Evolutionary conservation across 768 basidiomycete genomes (phyloP).

Genomic region (Termitomyces sp.): DNA sequence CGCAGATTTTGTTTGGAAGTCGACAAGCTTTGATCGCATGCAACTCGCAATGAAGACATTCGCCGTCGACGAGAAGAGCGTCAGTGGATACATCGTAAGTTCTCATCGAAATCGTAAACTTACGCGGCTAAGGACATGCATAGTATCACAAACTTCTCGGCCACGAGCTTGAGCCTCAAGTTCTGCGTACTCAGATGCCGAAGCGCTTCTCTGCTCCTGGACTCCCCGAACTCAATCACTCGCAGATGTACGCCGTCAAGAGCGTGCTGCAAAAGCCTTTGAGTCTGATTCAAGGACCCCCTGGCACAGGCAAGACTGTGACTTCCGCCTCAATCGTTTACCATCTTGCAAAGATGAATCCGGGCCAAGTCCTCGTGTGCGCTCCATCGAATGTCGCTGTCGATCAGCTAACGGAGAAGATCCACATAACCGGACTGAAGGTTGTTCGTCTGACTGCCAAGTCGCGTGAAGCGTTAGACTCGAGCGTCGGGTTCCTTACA

Average conservation of each 20-base stretch:
- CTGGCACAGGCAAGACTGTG: slow-evolving; percentile 98
- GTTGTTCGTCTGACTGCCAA: slow-evolving; percentile 98
- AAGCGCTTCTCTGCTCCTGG: slow-evolving; percentile 97
- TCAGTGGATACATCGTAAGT: slow-evolving; percentile 95
- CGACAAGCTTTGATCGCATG: slow-evolving; percentile 99
- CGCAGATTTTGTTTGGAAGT: slow-evolving; percentile 99
- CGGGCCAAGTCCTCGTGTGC: slow-evolving; percentile 97
- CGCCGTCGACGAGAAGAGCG: slow-evolving; percentile 98
- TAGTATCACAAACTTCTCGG: slow-evolving; percentile 98
- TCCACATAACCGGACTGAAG: slow-evolving; percentile 97
- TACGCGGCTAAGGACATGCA: slow-evolving; percentile 1
- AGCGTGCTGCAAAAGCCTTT: slow-evolving; percentile 97
- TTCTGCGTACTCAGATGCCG: slow-evolving; percentile 88
- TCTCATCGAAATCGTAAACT: neutral
- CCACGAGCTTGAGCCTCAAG: slow-evolving; percentile 95
- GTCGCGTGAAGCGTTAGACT: slow-evolving; percentile 96
- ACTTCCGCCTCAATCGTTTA: slow-evolving; percentile 99
- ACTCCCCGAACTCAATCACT: slow-evolving; percentile 97
- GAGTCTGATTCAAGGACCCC: slow-evolving; percentile 96
- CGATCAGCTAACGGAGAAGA: slow-evolving; percentile 98
- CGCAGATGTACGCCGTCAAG: slow-evolving; percentile 99
- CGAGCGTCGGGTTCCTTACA: slow-evolving; percentile 90
- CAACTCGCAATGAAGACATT: slow-evolving; percentile 99
- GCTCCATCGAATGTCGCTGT: slow-evolving; percentile 99
- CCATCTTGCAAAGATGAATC: slow-evolving; percentile 99